Evolutionary conservation across 805 yeast genomes (phyloP), one percentile per base, ranked within the genome.

Genomic region (Starmera pachycereana): DNA sequence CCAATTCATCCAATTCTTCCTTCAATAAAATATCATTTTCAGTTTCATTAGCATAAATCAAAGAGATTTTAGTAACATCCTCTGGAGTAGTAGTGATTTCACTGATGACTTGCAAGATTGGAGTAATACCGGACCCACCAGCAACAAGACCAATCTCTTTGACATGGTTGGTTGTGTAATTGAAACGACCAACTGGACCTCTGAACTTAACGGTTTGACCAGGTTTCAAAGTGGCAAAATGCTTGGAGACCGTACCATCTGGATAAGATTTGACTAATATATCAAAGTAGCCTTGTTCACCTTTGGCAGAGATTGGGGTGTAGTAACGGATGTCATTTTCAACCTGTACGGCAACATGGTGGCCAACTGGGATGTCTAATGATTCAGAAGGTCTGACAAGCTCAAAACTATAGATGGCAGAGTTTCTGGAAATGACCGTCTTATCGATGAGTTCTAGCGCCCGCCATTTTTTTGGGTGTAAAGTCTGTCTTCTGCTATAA

Each of bases 111-210:
- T 88, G 95, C 53, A 83, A 70, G 62, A 86, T 78, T 32, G 97
- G 96, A 8, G 96, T 86, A 46, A 89, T 81, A 39, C 97, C 95
- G 0, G 90, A 76, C 14, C 95, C 95, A 49, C 92, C 95, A 8
- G 89, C 90, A 49, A 84, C 68, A 63, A 84, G 69, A 14, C 78
- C 77, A 42, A 84, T 67, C 44, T 77, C 74, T 44, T 71, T 71
- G 33, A 77, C 80, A 65, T 75, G 71, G 54, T 81, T 81, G 12
- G 65, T 50, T n/a, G 47, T 52, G 56, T 80, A 81, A 29, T 74
- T 58, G 60, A 84, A 75, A 56, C 79, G 71, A 12, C 94, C 92
- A 37, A 82, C 82, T 13, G 92, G 88, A 2, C 95, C 95, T 57
- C 77, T 74, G 53, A 84, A 82, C 45, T 73, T 72, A 14, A 82